phyloP scores from a whole-genome alignment of 2,329 filamentous ascomycete species.

The Hypoxylon sp. region DNA sequence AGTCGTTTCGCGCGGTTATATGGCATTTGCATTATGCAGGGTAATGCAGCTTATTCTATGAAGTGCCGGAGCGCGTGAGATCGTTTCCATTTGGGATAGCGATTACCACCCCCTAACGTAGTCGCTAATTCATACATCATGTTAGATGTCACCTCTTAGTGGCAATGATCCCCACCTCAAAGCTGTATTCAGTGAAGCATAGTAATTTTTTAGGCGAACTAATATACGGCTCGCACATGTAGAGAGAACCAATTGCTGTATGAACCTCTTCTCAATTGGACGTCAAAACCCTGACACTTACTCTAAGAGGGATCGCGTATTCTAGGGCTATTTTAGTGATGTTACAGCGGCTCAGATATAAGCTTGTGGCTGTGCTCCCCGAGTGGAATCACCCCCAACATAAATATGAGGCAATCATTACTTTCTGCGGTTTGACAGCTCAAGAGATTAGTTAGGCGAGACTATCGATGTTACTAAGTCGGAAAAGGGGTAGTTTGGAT shows the following conservation, averaged over 20 bases:
- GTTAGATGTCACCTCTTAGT: not conserved
- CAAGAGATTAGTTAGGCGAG: not conserved
- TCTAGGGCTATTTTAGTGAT: constrained; percentile 5
- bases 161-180: not conserved
- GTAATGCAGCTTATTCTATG: constrained; percentile 13
- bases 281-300: not conserved
- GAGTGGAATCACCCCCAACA: not conserved
- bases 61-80: constrained; percentile 10
- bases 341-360: constrained; percentile 22
- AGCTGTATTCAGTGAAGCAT: not conserved
- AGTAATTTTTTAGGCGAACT: constrained; percentile 7
- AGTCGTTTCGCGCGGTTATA: constrained; percentile 15
- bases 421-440: not conserved
- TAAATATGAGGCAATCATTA: constrained; percentile 3
- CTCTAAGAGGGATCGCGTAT: constrained; percentile 9
- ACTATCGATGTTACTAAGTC: not conserved
- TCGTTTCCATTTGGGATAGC: constrained; percentile 18
- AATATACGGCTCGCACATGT: not conserved
- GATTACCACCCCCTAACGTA: not conserved
- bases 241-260: not conserved
- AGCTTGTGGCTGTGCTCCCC: constrained; percentile 7
- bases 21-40: constrained; percentile 3
- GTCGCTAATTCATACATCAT: not conserved
- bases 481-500: not conserved
- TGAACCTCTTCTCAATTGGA: not conserved